Percentiles rank a stretch among this genome's conserved stretches.
Evolutionary conservation across 768 basidiomycete genomes (phyloP).

Genomic region (Rossbeevera mucosa): DNA sequence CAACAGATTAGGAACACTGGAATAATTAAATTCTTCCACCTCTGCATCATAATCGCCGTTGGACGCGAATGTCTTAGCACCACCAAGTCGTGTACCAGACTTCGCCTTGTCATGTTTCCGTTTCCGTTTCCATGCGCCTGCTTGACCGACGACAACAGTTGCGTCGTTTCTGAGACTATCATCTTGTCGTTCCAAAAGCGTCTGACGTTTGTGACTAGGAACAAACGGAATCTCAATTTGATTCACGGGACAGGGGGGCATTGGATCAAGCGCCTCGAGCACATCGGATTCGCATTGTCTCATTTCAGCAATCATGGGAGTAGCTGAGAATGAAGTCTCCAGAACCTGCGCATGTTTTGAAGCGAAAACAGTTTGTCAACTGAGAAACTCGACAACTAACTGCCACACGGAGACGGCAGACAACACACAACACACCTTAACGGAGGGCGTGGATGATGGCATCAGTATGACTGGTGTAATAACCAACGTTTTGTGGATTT

Average conservation of each 20-base stretch:
- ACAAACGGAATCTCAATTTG: slow-evolving; percentile 76
- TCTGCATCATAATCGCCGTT: slow-evolving; percentile 19
- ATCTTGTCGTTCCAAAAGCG: slow-evolving; percentile 8
- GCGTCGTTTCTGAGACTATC: slow-evolving; percentile 46
- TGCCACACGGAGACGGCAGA: neutral
- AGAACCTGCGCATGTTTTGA: slow-evolving; percentile 7
- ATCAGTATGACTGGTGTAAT: slow-evolving; percentile 52
- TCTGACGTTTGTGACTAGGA: slow-evolving; percentile 55
- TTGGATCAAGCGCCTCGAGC: slow-evolving; percentile 9
- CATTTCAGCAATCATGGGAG: slow-evolving; percentile 1
- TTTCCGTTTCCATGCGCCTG: slow-evolving; percentile 61
- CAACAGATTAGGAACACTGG: slow-evolving; percentile 62
- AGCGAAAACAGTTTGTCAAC: slow-evolving; percentile 2
- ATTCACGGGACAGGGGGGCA: slow-evolving; percentile 33
- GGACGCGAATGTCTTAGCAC: slow-evolving; percentile 4
- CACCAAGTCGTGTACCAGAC: neutral
- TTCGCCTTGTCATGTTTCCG: slow-evolving; percentile 31
- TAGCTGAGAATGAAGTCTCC: neutral
- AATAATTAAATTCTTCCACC: slow-evolving; percentile 61
- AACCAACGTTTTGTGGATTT: slow-evolving; percentile 62
- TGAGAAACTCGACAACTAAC: neutral
- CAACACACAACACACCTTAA: slow-evolving; percentile 15
- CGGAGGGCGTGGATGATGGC: slow-evolving; percentile 3
- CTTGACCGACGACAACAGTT: slow-evolving; percentile 69
- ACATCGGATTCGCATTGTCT: neutral